Base-by-base conservation (phyloP, 164 flowering plant genomes). In the Kingdonia uniflora region DNA sequence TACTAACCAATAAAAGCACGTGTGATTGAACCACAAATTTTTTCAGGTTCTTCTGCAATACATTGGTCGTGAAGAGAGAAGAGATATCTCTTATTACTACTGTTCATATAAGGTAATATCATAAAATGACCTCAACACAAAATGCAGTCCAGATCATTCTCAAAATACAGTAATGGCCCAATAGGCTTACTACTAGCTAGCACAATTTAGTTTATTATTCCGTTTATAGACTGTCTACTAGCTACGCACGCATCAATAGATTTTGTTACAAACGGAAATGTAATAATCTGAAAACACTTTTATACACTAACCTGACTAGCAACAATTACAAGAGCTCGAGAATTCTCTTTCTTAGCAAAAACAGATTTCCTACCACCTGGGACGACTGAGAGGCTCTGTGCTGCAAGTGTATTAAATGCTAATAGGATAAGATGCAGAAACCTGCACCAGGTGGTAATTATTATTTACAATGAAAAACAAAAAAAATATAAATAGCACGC, bases 261-360 rank as follows among this genome's bases (percentile, higher is more conserved):
- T 1, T 51, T 53, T 45, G n/a, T 29, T 24, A 26, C 1, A 13
- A n/a, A 20, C 29, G 19, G 13, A 2, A 20, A 14, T 50, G 14
- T 44, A 23, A 26, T 35, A 5, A 6, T 14, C 20, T 13, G 17
- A 19, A 5, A 35, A 29, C 33, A 46, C 16, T 4, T 20, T 13
- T 38, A 23, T 45, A 12, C 33, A 51, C 62, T 61, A 54, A 86
- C 97, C 95, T 90, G 95, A 70, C 97, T 87, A 25, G 95, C 82
- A 63, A 90, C 95, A 43, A 91, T 72, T 23, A 83, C 39, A 54
- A 81, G 69, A 45, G 98, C 95, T 52, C 61, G 69, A 45, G 65
- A 75, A 68, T 91, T 91, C 68, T 77, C 77, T 71, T 75, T 71
- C 70, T 75, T 71, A 7, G 81, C 55, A 65, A 82, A 81, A 58